Percentiles rank a stretch among this genome's conserved stretches.
Evolutionary conservation across 306 rosid species (phyloP).

Genomic region (Dryas alaskensis): DNA sequence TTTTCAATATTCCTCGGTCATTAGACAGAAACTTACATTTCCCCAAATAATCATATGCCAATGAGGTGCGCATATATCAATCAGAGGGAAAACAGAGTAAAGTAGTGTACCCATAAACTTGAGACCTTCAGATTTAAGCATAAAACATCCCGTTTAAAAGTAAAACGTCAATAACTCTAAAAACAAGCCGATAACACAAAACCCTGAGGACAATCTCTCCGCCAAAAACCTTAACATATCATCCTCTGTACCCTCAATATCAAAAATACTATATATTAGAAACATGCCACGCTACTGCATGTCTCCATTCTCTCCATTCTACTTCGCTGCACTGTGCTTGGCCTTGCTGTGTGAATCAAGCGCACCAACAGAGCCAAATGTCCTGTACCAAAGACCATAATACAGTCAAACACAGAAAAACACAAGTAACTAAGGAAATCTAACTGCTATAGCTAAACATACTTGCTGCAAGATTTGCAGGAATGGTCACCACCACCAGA

Average conservation of each 20-base stretch:
- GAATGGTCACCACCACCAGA: slow-evolving; percentile 58
- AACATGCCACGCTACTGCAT: background rate
- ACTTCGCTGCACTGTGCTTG: slow-evolving; percentile 51
- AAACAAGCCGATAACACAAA: background rate
- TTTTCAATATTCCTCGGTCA: too few species aligned
- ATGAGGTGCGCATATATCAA: too few species aligned
- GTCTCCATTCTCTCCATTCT: background rate
- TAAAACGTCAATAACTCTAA: background rate
- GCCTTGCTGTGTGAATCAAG: slow-evolving; percentile 77
- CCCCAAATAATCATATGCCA: too few species aligned
- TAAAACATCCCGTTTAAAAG: background rate
- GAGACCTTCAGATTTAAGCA: too few species aligned
- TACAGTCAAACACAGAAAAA: too few species aligned
- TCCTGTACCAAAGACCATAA: slow-evolving; percentile 27
- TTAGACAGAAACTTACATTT: too few species aligned
- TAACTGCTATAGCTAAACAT: background rate
- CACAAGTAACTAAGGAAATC: too few species aligned
- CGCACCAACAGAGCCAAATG: slow-evolving; percentile 57
- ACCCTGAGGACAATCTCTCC: background rate
- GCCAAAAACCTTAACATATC: slow-evolving; percentile 3
- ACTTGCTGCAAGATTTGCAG: slow-evolving; percentile 72
- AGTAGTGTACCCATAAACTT: too few species aligned
- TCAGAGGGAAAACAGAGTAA: too few species aligned
- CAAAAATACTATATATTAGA: slow-evolving; percentile 18
- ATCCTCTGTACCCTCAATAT: slow-evolving; percentile 12